phyloP scores from a whole-genome alignment of 345 rosid genomes.

The Conringia planisiliqua region DNA sequence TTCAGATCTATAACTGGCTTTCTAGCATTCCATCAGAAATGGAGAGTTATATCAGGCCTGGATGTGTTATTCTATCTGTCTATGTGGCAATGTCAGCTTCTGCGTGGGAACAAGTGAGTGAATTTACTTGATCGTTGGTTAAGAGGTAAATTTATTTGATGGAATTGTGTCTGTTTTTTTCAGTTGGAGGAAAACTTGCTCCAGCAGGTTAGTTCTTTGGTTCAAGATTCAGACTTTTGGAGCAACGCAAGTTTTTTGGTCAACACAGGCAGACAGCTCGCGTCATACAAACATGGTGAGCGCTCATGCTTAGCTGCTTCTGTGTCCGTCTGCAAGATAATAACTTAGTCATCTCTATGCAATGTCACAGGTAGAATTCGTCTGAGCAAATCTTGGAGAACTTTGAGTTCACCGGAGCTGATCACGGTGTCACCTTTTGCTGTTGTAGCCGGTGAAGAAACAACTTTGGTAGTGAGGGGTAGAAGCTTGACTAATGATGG shows the following conservation, averaged over 20 bases:
- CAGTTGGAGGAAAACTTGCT: conserved; percentile 67
- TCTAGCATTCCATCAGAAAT: conserved; percentile 82
- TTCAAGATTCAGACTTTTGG: conserved; percentile 70
- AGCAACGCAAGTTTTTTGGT: conserved; percentile 67
- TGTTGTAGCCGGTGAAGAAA: conserved; percentile 64
- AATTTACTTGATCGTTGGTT: not conserved
- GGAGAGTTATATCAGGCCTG: conserved; percentile 96
- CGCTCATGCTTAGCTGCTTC: not conserved
- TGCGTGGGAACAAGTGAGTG: conserved; percentile 74
- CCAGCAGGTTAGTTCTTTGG: conserved; percentile 45
- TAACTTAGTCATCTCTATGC: not conserved
- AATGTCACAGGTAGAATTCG: conserved; percentile 58
- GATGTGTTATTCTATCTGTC: conserved; percentile 74
- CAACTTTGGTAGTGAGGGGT: conserved; percentile 60
- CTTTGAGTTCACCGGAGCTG: conserved; percentile 71
- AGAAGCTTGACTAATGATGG: conserved; percentile 62
- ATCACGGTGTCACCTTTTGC: conserved; percentile 71
- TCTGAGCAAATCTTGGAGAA: conserved; percentile 62
- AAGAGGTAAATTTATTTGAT: conserved; percentile 22
- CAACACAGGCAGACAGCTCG: conserved; percentile 60
- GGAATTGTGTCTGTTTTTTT: conserved; percentile 8
- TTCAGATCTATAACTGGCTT: conserved; percentile 83
- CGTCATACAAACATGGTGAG: conserved; percentile 65
- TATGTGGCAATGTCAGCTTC: conserved; percentile 68
- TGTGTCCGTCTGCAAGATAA: not conserved